Base-by-base conservation (phyloP, 345 rosid genomes). In the Ceriops tagal region DNA sequence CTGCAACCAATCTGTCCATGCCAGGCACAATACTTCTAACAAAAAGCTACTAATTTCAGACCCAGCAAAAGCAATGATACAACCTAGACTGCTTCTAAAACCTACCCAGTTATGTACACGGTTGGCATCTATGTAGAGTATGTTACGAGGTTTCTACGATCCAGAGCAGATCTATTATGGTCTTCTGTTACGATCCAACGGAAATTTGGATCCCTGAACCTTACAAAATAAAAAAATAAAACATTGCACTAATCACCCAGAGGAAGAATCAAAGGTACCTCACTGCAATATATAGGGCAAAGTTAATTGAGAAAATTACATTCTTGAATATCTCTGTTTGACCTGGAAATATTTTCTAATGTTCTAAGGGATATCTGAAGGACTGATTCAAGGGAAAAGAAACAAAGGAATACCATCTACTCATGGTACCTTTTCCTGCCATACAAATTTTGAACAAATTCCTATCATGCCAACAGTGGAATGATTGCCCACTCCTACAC, bases 381-480 rank as follows among this genome's bases (percentile, higher is more conserved):
- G 49, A 43, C 49, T 43, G 49, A 43, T 13, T 11, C 49, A 43
- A 43, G 8, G 49, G 49, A 13, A 43, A 43, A 43, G 49, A 39
- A 39, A 39, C 3, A 39, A 39, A 39, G 15, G 10, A 39, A 39
- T 11, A 37, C 46, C 0, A 9, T 10, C 15, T 39, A 39, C 27
- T 35, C 16, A 7, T 1, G 10, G 15, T 81, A 91, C 98, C 96
- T 93, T 91, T 58, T 97, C 97, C 69, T 70, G 82, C 64, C 96
- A 82, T 53, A 85, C 67, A 51, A 90, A 70, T 81, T 83, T 89
- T 6, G 98, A 89, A 74, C 51, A 76, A 69, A 78, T 52, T 70
- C 89, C 87, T 6, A 89, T 89, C 97, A 90, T 85, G 80, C 89
- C 96, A 58, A 93, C 88, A 15, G 98, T 89, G 70, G 98, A 90